Evolutionary conservation across 2,329 filamentous ascomycete genomes (phyloP), one percentile per base, ranked within the genome.

Genomic region (Lasiodiplodia citricola): DNA sequence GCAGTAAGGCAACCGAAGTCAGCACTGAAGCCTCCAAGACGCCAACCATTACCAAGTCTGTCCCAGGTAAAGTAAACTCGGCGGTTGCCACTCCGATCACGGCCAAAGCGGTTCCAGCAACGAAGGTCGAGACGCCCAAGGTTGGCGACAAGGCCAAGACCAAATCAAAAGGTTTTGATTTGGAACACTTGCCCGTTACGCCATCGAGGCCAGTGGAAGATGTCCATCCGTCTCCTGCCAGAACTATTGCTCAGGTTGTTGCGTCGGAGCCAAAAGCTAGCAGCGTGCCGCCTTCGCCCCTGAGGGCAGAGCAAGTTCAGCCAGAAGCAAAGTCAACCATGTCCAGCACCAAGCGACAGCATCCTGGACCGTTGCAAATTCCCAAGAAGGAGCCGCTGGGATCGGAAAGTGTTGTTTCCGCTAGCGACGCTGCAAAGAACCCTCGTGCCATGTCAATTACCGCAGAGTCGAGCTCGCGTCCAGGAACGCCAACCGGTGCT

Each of bases 401-500:
- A 14, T 37, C 52, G 16, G 67, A 68, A 3, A 55, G 13, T 11
- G 28, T 31, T 18, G 11, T 58, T 50, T 60, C 55, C 3, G 21
- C 67, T 31, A n/a, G 67, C 5, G 78, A 77, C 14, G 25, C 69
- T 31, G 74, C 73, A 2, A 80, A 76, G 62, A 73, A 66, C 38
- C 52, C 70, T 57, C 76, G 77, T 28, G 69, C 73, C 8, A 35
- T 75, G 16, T 75, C 77, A 31, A 60, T 74, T 31, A 50, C 67
- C 14, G 51, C 58, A 6, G 35, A 21, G 21, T 52, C 44, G 16
- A 31, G 50, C 2, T 67, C 71, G 67, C 81, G 85, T 2, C 83
- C 85, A 3, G 85, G 86, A 52, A 87, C 88, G 18, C 87, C 87
- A 0, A 73, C 84, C 4, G 75, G 83, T 18, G 83, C 86, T 18